Evolutionary conservation across 768 basidiomycete genomes (phyloP), one percentile per base, ranked within the genome.

Genomic region (Phlebiopsis gigantea): DNA sequence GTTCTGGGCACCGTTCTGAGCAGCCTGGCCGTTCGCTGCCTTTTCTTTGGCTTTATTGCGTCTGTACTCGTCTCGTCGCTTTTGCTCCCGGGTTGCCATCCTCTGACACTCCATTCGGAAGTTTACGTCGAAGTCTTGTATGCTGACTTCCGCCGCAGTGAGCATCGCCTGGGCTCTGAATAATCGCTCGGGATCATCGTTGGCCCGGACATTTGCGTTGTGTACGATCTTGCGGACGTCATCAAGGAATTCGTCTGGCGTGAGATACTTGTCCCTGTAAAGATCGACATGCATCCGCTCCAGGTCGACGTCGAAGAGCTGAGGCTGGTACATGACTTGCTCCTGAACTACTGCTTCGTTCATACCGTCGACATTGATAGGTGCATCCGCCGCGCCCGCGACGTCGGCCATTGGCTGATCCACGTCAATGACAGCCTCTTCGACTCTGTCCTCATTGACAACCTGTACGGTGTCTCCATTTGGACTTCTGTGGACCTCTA

Each of bases 101-200:
- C 90, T 78, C 67, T 89, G 86, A 68, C 95, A 98, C 68, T 98
- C 96, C 26, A 84, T 57, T 50, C 77, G 75, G 68, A 97, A 88
- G 52, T 81, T 78, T 0, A 80, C 77, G 65, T 96, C 94, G 63
- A 94, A 92, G 65, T 90, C 89, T 63, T 89, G 83, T 55, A 93
- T 82, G 74, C 90, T 87, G 61, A 95, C 87, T 66, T 97, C 79
- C 1, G 90, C 79, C 17, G 90, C 88, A 22, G 84, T 92, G 60
- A 85, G 82, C 92, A 99, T 92, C 39, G 91, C 87, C 59, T 92
- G 88, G 0, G 96, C 91, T 60, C 87, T 88, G 65, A 82, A 80
- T 43, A 91, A 69, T 42, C 90, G 78, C 6, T 98, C 96, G 15
- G 72, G 67, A 67, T 98, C 93, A 63, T 85, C 78, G 49, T 76